Evolutionary conservation across 345 rosid genomes (phyloP), one percentile per base, ranked within the genome.

Genomic region (Orychophragmus violaceus): DNA sequence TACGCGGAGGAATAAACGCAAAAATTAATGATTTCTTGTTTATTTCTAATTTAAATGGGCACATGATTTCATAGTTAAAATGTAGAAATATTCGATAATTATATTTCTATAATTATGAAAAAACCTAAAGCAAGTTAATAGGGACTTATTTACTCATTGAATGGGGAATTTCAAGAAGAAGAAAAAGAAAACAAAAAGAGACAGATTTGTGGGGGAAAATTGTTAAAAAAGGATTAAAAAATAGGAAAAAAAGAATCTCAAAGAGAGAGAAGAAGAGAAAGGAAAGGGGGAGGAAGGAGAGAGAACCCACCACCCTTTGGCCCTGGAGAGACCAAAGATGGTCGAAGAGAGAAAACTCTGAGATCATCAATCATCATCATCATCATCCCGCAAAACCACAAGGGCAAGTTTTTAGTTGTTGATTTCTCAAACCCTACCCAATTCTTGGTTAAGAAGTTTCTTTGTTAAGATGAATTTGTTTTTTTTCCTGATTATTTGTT

Each of bases 341-440:
- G 85, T 81, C 85, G 85, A 78, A 77, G 89, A 80, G 83, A 81
- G 54, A 80, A 80, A 73, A 77, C 87, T 85, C 90, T 84, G 84
- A 85, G 83, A 82, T 87, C 90, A 41, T 41, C 48, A 41, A 82
- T 87, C 90, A 41, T 41, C 48, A 41, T 39, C 71, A 17, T 42
- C 54, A 23, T 21, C 54, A 48, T 46, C 52, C 60, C 58, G 72
- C 62, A 59, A 50, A 50, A 50, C n/a, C n/a, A 48, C n/a, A 62
- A 75, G 68, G 87, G 86, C 84, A 81, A 87, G 72, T 74, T 68
- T 83, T 78, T 81, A 78, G 78, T 74, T 81, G 70, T 79, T 74
- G 45, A 70, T 77, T 82, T 66, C 62, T 36, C 50, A 56, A 78
- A 37, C 76, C 51, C 64, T 69, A 21, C 55, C 78, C 68, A 57